Conservation (phyloP, 2,329 filamentous ascomycete species). For the Diaporthe destruens region DNA sequence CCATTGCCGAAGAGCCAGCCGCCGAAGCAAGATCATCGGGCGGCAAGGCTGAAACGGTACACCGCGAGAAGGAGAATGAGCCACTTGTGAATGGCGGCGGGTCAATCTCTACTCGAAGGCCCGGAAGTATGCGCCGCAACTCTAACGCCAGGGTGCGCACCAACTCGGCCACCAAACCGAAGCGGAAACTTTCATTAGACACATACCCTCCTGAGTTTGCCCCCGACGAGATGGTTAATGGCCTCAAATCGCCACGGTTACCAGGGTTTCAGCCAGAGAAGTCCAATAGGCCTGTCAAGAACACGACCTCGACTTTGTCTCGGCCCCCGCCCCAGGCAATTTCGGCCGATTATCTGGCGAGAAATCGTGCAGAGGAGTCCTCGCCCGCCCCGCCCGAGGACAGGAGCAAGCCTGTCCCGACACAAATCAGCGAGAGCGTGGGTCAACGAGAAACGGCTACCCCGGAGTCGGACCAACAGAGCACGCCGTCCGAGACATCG, state of each 20-base stretch:
- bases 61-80: slow-evolving; percentile 32
- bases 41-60: slow-evolving; percentile 7
- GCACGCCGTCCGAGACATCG: slow-evolving; percentile 42
- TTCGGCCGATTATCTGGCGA: slow-evolving; percentile 50
- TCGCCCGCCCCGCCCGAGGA: slow-evolving; percentile 27
- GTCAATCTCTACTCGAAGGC: slow-evolving; percentile 37
- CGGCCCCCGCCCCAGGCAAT: slow-evolving; percentile 53
- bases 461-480: slow-evolving; percentile 40
- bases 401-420: slow-evolving; percentile 42
- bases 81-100: slow-evolving; percentile 20
- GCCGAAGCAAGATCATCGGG: not conserved
- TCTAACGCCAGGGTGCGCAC: slow-evolving; percentile 52
- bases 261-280: slow-evolving; percentile 45
- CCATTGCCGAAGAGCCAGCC: slow-evolving; percentile 37
- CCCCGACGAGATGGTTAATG: slow-evolving; percentile 49
- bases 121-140: slow-evolving; percentile 47
- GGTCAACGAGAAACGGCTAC: not conserved
- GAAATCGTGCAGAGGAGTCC: slow-evolving; percentile 33
- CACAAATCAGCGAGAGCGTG: not conserved
- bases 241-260: slow-evolving; percentile 49
- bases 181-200: slow-evolving; percentile 52
- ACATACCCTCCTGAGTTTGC: slow-evolving; percentile 47
- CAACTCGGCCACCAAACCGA: slow-evolving; percentile 47
- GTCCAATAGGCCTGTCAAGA: slow-evolving; percentile 45
- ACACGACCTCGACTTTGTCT: slow-evolving; percentile 44